phyloP scores from a whole-genome alignment of 2,329 filamentous ascomycete genomes.

The Apiospora aurea region DNA sequence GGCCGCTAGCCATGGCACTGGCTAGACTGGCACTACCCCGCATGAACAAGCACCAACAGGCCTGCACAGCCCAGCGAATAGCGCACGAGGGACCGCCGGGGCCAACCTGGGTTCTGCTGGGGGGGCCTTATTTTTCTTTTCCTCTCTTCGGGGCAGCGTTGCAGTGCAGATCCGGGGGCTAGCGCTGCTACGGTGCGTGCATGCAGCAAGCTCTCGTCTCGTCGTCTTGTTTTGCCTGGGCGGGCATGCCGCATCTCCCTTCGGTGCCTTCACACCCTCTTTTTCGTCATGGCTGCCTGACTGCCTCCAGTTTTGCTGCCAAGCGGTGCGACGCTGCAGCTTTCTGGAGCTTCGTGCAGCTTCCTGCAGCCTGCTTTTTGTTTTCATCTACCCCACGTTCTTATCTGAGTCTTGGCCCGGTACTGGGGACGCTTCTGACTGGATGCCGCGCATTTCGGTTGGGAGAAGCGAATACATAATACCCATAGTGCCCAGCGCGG shows the following conservation, averaged over 20 bases:
- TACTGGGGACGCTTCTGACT: not conserved
- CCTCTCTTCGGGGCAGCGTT: not conserved
- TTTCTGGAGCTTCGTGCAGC: not conserved
- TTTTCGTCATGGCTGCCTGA: not conserved
- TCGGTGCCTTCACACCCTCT: conserved; percentile 1
- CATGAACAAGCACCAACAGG: conserved; percentile 2
- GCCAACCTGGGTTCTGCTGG: not conserved
- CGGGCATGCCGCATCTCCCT: conserved; percentile 6
- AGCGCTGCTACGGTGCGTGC: not conserved
- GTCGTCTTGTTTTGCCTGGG: conserved; percentile 1
- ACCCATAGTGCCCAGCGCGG: conserved; percentile 6
- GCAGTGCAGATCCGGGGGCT: conserved; percentile 17
- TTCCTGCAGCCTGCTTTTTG: not conserved
- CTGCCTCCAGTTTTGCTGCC: not conserved
- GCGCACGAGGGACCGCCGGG: not conserved
- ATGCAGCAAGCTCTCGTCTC: not conserved
- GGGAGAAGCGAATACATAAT: conserved; percentile 11
- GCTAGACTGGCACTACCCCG: not conserved
- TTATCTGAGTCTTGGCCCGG: conserved; percentile 3
- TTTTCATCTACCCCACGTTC: not conserved
- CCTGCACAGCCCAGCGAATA: conserved; percentile 1
- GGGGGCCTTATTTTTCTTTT: not conserved
- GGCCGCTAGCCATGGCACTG: not conserved
- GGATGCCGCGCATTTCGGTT: not conserved
- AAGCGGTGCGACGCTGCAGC: not conserved